A percentile compares a stretch with the other conserved stretches of the same genome.
These are phyloP conservation scores for Mycena galericulata DNA, from an alignment of 768 basidiomycete species.

Conservation along the genomic window DNA sequence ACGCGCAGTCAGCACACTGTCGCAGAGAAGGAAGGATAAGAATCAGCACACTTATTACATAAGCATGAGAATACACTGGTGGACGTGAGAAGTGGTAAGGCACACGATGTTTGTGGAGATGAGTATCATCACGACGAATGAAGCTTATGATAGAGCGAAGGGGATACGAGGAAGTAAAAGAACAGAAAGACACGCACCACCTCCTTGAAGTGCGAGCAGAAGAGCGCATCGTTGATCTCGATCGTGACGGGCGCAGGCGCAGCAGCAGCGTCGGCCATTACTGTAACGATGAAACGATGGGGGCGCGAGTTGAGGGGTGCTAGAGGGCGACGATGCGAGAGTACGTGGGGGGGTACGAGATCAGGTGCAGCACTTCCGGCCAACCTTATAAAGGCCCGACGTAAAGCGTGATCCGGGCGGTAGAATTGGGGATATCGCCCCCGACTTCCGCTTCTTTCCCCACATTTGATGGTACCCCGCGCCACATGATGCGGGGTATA, in stretches of 20 bases:
- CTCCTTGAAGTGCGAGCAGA: constrained; percentile 79
- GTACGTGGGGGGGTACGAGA: constrained; percentile 1
- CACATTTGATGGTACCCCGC: constrained; percentile 5
- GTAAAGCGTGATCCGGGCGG: neutral
- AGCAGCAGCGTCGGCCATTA: constrained; percentile 22
- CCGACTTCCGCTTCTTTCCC: neutral
- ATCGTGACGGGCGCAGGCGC: constrained; percentile 17
- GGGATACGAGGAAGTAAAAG: constrained; percentile 24
- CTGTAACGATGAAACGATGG: neutral
- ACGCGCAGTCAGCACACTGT: constrained; percentile 76
- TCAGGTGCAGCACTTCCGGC: neutral
- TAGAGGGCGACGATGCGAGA: too few species aligned
- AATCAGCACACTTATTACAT: constrained; percentile 28
- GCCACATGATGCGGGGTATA: constrained; percentile 12
- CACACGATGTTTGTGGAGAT: neutral
- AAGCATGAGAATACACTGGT: constrained; percentile 8
- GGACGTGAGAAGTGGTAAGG: neutral
- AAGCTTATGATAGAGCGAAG: constrained; percentile 14
- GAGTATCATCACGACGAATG: neutral
- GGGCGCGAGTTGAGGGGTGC: neutral
- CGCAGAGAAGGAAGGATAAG: constrained; percentile 8
- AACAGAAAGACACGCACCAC: constrained; percentile 73
- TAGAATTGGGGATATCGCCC: neutral
- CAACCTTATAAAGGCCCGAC: neutral
- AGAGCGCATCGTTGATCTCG: constrained; percentile 31